These are phyloP conservation scores for Croton laevigatus DNA, from an alignment of 441 rosid species.

Conservation along the genomic window DNA sequence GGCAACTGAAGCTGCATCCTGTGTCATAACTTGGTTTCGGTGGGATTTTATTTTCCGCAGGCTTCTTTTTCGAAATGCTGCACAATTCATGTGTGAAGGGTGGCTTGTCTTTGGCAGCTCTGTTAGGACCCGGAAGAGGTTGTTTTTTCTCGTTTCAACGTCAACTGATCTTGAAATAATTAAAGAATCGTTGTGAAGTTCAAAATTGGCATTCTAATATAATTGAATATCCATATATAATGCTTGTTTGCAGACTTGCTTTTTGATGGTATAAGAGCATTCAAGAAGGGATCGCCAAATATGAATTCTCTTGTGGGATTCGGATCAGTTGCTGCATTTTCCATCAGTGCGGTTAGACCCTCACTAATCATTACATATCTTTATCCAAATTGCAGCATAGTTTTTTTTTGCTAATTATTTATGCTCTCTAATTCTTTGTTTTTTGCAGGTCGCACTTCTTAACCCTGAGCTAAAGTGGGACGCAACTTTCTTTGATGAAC, in stretches of 20 bases:
- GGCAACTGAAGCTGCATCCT: neutral
- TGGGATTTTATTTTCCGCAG: too few relatives aligned
- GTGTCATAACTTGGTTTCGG: conserved; percentile 13
- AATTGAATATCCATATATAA: conserved; percentile 10
- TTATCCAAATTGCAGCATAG: conserved; percentile 5
- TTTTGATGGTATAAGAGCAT: conserved; percentile 78
- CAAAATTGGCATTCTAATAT: neutral
- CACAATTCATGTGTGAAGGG: conserved; percentile 91
- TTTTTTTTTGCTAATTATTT: conserved; percentile 22
- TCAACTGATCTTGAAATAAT: neutral
- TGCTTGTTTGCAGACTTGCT: conserved; percentile 57
- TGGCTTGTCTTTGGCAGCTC: conserved; percentile 74
- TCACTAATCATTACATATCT: neutral
- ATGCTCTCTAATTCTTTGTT: conserved; percentile 19
- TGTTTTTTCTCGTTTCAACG: neutral
- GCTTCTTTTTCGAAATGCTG: conserved; percentile 63
- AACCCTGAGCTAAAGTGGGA: conserved; percentile 90
- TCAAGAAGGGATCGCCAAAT: conserved; percentile 86
- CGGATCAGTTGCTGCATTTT: conserved; percentile 80
- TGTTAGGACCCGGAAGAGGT: conserved; percentile 98
- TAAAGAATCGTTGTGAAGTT: neutral
- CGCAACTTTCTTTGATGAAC: conserved; percentile 96
- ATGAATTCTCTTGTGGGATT: conserved; percentile 97
- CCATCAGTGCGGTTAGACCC: conserved; percentile 71
- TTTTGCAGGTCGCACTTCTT: conserved; percentile 63